Conservation (phyloP, 2,329 filamentous ascomycete genomes). For the Alternaria sp. region DNA sequence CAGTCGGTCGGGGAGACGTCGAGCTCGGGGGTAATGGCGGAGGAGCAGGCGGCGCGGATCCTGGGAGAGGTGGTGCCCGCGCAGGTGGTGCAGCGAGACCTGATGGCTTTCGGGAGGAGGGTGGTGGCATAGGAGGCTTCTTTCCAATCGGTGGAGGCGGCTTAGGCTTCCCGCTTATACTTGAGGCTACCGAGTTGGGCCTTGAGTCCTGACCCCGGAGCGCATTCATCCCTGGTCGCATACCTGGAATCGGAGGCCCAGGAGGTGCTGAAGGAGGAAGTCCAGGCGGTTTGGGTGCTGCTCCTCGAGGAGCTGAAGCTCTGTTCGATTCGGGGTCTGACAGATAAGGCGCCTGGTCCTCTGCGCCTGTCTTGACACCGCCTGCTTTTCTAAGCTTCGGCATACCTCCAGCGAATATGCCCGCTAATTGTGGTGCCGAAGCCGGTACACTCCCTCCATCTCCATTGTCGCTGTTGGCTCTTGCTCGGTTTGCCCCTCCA, state of each 20-base stretch:
- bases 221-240: constrained; percentile 67
- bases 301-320: constrained; percentile 57
- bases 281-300: constrained; percentile 57
- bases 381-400: constrained; percentile 90
- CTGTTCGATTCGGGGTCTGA: constrained; percentile 75
- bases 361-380: constrained; percentile 66
- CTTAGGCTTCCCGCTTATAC: constrained; percentile 64
- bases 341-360: constrained; percentile 73
- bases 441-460: constrained; percentile 34
- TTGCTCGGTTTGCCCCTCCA: constrained; percentile 58
- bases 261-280: constrained; percentile 54
- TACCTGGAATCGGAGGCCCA: constrained; percentile 57
- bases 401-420: constrained; percentile 92
- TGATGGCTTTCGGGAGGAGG: constrained; percentile 64
- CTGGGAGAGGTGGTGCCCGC: constrained; percentile 47
- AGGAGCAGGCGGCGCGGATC: constrained; percentile 52
- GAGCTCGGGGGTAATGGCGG: constrained; percentile 47
- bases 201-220: constrained; percentile 59
- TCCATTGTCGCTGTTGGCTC: constrained; percentile 83
- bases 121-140: constrained; percentile 68
- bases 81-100: constrained; percentile 54
- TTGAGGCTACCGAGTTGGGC: constrained; percentile 66
- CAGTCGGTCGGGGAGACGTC: constrained; percentile 28
- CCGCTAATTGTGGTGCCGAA: constrained; percentile 76
- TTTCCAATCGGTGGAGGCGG: constrained; percentile 81